Evolutionary conservation across 2,329 filamentous ascomycete species (phyloP), one percentile per base, ranked within the genome.

Genomic region (Didymella pinodella): DNA sequence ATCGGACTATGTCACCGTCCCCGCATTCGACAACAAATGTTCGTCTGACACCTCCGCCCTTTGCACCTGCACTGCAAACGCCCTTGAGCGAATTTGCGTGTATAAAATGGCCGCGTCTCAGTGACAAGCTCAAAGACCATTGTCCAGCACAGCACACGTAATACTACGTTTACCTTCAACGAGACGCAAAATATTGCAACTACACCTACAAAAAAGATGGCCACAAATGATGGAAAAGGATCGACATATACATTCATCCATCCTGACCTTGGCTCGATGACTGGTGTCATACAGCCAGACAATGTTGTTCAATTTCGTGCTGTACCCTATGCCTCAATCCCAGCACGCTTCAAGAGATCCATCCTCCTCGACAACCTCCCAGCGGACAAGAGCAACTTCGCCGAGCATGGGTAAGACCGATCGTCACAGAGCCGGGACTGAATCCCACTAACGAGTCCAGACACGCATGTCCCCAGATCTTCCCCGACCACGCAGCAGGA

Each of bases 261-360:
- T 43, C 56, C 58, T 0, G 34, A 57, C 0, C 60, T 72, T 4
- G 68, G 70, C 7, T n/a, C 36, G 0, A 44, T 72, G 59, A 65
- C 59, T 0, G 69, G 69, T 10, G 8, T 69, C 1, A 26, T 70
- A 8, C 45, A 47, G 6, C 61, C 67, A 14, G 47, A 65, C 32
- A 63, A 66, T n/a, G 65, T 73, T 2, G 68, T 72, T 3, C 67
- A 70, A 26, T 72, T 73, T 45, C 63, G 62, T 8, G 67, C 60
- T 0, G 40, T 72, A 4, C 67, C 68, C 2, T 73, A 65, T 26
- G 71, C 68, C 1, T 63, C 58, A 0, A 48, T 72, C 0, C 59
- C 68, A 4, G 60, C 38, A 1, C 68, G 71, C n/a, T 73, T 72
- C 56, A 59, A 65, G 41, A 62, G 59, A 4, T 70, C 66, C 3